phyloP scores from a whole-genome alignment of 805 yeast genomes.

The Lipomyces lipofer region DNA sequence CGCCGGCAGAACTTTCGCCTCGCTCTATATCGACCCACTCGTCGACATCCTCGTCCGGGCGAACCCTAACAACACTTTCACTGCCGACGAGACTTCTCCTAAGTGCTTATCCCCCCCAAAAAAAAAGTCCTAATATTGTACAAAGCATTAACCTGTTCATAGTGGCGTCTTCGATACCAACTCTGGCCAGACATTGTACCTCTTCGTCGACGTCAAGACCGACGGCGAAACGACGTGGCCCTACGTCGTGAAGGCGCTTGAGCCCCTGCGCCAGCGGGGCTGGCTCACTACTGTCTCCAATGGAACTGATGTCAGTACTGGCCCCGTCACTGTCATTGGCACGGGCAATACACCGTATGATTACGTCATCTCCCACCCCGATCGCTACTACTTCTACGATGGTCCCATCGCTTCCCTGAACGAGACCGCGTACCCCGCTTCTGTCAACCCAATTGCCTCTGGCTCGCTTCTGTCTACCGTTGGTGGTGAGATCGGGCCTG shows the following conservation, averaged over 20 bases:
- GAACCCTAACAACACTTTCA: constrained; percentile 41
- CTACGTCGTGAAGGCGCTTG: constrained; percentile 48
- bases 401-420: constrained; percentile 46
- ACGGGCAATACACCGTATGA: constrained; percentile 66
- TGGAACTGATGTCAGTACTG: constrained; percentile 43
- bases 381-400: constrained; percentile 51
- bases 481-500: constrained; percentile 33
- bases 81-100: constrained; percentile 21
- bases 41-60: constrained; percentile 49
- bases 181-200: constrained; percentile 53
- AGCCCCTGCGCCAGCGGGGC: constrained; percentile 49
- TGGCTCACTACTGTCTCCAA: constrained; percentile 54
- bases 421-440: constrained; percentile 33
- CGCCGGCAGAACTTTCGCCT: constrained; percentile 48
- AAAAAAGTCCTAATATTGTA: too few relatives aligned
- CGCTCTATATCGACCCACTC: constrained; percentile 58
- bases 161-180: constrained; percentile 48
- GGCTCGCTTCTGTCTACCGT: constrained; percentile 34
- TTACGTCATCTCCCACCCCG: constrained; percentile 34
- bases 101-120: constrained; percentile 12
- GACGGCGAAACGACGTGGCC: constrained; percentile 48
- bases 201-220: constrained; percentile 66
- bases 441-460: constrained; percentile 43
- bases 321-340: constrained; percentile 62
- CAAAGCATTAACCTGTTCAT: too few relatives aligned